Evolutionary conservation across 805 yeast species (phyloP).

Genomic region (Wickerhamiella sergipiensis): DNA sequence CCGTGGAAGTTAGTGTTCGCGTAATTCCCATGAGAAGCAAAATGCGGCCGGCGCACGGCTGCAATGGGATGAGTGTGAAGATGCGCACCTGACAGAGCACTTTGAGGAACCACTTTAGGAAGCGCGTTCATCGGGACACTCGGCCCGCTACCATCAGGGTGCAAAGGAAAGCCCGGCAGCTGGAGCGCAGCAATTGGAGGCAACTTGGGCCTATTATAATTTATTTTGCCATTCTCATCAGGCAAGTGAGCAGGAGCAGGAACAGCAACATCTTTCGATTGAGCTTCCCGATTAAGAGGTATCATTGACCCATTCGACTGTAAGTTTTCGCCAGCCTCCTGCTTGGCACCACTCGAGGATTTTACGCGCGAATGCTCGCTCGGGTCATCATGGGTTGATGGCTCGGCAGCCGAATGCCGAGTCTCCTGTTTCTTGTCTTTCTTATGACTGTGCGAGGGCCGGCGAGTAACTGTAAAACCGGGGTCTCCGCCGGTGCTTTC

Average conservation of each 20-base stretch:
- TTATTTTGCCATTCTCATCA: no score
- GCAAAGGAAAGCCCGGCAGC: not conserved
- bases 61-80: not conserved
- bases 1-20: not conserved
- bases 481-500: not conserved
- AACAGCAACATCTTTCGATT: no score
- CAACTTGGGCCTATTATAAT: not conserved
- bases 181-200: not conserved
- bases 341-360: no score
- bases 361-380: no score
- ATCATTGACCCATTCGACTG: no score
- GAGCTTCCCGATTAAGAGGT: no score
- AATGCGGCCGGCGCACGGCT: no score
- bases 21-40: not conserved
- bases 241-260: not conserved
- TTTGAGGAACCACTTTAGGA: not conserved
- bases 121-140: not conserved
- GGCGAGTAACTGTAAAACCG: not conserved
- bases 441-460: not conserved
- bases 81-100: not conserved
- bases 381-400: no score
- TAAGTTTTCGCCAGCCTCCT: no score
- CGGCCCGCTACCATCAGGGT: not conserved
- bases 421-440: not conserved
- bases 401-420: no score